Conservation (phyloP, 345 rosid genomes). For the Brassica carinata region DNA sequence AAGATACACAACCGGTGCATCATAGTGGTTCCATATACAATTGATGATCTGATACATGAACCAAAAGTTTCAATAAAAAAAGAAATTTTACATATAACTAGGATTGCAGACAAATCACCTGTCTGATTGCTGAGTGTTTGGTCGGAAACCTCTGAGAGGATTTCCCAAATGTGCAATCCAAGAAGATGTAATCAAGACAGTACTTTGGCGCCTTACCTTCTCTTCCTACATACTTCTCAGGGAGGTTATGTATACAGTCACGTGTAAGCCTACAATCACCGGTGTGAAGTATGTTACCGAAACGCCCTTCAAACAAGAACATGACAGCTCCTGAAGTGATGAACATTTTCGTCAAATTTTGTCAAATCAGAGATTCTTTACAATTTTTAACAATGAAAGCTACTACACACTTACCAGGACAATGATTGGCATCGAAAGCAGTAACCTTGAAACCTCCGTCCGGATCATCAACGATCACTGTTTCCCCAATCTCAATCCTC, state of each 20-base stretch:
- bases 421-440: constrained; percentile 85
- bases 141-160: constrained; percentile 61
- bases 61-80: background rate
- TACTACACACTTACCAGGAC: constrained; percentile 55
- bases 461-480: constrained; percentile 55
- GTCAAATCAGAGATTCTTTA: constrained; percentile 4
- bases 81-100: background rate
- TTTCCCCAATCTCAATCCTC: constrained; percentile 63
- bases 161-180: constrained; percentile 86
- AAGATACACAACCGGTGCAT: constrained; percentile 64
- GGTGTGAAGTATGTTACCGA: constrained; percentile 84
- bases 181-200: constrained; percentile 70
- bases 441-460: constrained; percentile 65
- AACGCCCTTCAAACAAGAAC: constrained; percentile 88
- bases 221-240: constrained; percentile 56
- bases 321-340: constrained; percentile 78
- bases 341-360: constrained; percentile 29
- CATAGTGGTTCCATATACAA: constrained; percentile 91
- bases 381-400: background rate
- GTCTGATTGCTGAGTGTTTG: constrained; percentile 68
- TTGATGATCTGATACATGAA: constrained; percentile 58
- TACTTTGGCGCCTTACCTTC: constrained; percentile 52
- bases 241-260: constrained; percentile 61
- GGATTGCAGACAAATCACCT: constrained; percentile 46
- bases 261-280: constrained; percentile 90